Evolutionary conservation across 805 yeast species (phyloP), one percentile per base, ranked within the genome.

Genomic region (Ogataea dorogensis): DNA sequence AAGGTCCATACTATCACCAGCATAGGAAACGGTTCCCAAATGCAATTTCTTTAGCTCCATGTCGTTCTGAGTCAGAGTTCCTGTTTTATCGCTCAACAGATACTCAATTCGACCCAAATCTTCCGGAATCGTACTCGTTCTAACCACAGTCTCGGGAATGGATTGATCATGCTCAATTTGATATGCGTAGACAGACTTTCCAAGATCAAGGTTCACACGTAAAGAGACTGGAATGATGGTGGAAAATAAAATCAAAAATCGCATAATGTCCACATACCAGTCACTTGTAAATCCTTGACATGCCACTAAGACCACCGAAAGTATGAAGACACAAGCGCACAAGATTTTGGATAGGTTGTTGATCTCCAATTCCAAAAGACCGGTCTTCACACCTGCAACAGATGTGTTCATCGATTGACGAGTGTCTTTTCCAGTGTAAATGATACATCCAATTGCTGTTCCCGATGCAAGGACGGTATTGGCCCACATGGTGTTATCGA

Each of bases 111-210:
- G 73, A 17, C 99, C 99, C 46, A 93, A 68, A 63, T 93, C 99
- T 61, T 93, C 99, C 2, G 98, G 98, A 28, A 93, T 93, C 0
- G 98, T 94, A 38, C 96, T 86, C 1, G 98, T 93, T 56, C 99
- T 77, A 4, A 94, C 99, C 34, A 94, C 78, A 0, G 98, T 89
- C 6, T 80, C 86, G 2, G 86, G 81, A 13, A 93, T 93, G 4
- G 79, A 70, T 11, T 57, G 46, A 58, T 93, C 99, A 43, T 86
- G 88, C 58, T 93, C 95, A 44, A 94, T 93, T 58, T 93, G 96
- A 42, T 86, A 79, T 1, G 98, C 96, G 56, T 93, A 93, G 2
- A 93, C 97, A 0, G 96, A 81, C 59, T 93, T 93, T 7, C 96
- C 98, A 54, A 93, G 73, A 59, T 93, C 99, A 25, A 93, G 67